Evolutionary conservation across 306 rosid species (phyloP).

Genomic region (Medicago lupulina): DNA sequence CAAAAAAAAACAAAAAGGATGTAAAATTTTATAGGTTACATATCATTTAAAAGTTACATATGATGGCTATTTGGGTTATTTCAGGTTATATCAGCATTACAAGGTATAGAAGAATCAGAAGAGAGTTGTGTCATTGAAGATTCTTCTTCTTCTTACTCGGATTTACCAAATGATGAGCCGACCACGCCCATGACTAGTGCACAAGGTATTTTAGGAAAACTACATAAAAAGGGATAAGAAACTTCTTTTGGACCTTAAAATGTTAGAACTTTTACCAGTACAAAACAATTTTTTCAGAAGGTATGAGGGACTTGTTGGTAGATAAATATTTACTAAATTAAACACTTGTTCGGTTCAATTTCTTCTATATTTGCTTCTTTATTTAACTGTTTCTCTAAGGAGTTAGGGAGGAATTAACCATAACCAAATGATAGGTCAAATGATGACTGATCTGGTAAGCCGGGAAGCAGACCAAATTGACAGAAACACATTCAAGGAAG

Average conservation of each 20-base stretch:
- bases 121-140: slow-evolving; percentile 22
- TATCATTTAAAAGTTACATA: neutral
- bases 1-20: neutral
- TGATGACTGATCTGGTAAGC: slow-evolving; percentile 19
- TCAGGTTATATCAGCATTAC: slow-evolving; percentile 56
- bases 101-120: slow-evolving; percentile 44
- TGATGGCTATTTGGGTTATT: slow-evolving; percentile 22
- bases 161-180: slow-evolving; percentile 2
- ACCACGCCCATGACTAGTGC: neutral
- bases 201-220: slow-evolving; percentile 44
- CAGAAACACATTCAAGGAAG: slow-evolving; percentile 16
- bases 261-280: no score
- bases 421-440: slow-evolving; percentile 38
- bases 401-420: slow-evolving; percentile 6
- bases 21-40: slow-evolving; percentile 7
- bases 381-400: neutral
- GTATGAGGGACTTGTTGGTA: no score
- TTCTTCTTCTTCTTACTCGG: slow-evolving; percentile 36
- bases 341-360: slow-evolving; percentile 3
- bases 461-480: slow-evolving; percentile 7
- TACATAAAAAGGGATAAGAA: neutral
- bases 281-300: no score
- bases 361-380: slow-evolving; percentile 14
- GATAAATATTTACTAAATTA: neutral
- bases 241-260: no score